Evolutionary conservation across 1,139 yeast genomes (phyloP).

Genomic region (Yamadazyma aaseri): DNA sequence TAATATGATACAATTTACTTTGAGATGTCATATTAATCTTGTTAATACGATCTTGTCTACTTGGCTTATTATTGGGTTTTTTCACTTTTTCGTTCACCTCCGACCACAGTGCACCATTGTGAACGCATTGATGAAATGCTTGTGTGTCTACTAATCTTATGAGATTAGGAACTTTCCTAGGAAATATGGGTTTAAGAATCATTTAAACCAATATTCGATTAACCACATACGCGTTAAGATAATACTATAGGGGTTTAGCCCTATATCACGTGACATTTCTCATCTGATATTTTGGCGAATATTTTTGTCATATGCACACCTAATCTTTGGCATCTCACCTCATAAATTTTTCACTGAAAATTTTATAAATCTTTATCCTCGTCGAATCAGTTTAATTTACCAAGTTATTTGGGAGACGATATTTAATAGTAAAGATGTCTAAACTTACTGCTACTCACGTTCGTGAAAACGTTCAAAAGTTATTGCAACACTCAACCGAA

Average conservation of each 20-base stretch:
- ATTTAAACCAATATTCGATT: too few relatives aligned
- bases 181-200: too few relatives aligned
- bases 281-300: not conserved
- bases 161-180: too few relatives aligned
- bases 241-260: not conserved
- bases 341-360: conserved; percentile 6
- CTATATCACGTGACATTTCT: not conserved
- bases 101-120: conserved; percentile 3
- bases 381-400: conserved; percentile 51
- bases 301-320: not conserved
- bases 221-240: not conserved
- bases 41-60: conserved; percentile 28
- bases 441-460: conserved; percentile 91
- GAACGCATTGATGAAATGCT: too few relatives aligned
- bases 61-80: conserved; percentile 7
- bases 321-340: conserved; percentile 1
- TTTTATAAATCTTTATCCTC: conserved; percentile 29
- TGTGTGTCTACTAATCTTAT: too few relatives aligned
- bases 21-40: conserved; percentile 23
- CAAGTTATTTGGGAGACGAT: conserved; percentile 73
- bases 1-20: conserved; percentile 28
- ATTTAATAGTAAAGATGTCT: conserved; percentile 60
- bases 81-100: conserved; percentile 1
- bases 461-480: conserved; percentile 94
- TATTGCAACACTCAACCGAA: conserved; percentile 86